Conservation (phyloP, 495 filamentous ascomycete genomes). For the Aspergillus carlsbadensis region DNA sequence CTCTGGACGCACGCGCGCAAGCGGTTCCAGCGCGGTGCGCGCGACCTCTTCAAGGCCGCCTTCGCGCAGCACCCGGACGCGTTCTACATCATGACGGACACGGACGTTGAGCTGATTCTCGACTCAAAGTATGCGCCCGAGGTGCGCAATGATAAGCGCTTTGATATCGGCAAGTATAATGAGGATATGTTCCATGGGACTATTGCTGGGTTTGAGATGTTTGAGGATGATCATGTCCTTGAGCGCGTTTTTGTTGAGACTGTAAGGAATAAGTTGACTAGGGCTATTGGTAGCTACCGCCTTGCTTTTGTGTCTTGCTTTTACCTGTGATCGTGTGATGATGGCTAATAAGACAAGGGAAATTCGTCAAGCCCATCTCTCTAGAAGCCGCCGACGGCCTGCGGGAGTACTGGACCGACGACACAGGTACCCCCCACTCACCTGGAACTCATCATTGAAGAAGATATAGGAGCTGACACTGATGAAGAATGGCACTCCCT, state of each 20-base stretch:
- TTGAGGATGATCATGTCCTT: neutral
- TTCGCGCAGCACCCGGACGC: constrained; percentile 1
- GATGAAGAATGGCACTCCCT: constrained; percentile 32
- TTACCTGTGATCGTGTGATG: neutral
- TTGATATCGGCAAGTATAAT: constrained; percentile 1
- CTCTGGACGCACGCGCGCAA: constrained; percentile 6
- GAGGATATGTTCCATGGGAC: constrained; percentile 6
- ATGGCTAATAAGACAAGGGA: neutral
- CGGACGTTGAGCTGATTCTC: neutral
- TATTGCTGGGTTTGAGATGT: constrained; percentile 6
- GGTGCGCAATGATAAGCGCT: constrained; percentile 1
- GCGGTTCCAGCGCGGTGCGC: constrained; percentile 1
- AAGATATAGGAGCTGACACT: neutral
- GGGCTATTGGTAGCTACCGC: neutral
- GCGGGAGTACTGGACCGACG: neutral
- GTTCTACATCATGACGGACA: constrained; percentile 3
- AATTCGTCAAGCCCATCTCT: neutral
- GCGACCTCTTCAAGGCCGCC: constrained; percentile 1
- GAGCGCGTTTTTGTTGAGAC: neutral
- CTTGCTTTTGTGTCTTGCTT: neutral
- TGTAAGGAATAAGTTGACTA: constrained; percentile 3
- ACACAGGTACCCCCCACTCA: neutral
- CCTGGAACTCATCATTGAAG: neutral
- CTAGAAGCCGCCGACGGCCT: neutral
- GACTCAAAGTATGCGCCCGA: neutral